These are phyloP conservation scores for Gautieria morchelliformis DNA, from an alignment of 768 basidiomycete species.

Conservation along the genomic window DNA sequence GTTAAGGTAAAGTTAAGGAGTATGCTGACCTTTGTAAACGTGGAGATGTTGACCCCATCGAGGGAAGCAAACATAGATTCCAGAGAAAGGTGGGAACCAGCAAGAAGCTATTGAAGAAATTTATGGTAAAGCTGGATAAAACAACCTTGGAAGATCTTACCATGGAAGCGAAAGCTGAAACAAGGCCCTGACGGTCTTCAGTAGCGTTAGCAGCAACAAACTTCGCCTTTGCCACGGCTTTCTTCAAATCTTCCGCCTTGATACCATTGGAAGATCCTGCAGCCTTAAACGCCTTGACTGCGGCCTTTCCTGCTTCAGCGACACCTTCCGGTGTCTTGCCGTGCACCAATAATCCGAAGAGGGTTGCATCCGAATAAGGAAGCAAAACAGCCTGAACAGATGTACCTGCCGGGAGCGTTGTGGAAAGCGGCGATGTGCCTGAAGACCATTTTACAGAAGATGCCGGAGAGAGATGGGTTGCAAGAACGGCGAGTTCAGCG, in stretches of 20 bases:
- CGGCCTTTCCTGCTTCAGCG: conserved; percentile 57
- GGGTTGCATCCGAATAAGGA: conserved; percentile 85
- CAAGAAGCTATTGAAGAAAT: conserved; percentile 43
- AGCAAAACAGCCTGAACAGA: conserved; percentile 68
- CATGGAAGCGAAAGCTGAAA: conserved; percentile 53
- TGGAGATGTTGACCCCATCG: conserved; percentile 55
- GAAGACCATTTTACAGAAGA: conserved; percentile 83
- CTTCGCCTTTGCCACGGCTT: conserved; percentile 81
- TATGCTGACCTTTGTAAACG: conserved; percentile 56
- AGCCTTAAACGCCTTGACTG: conserved; percentile 54
- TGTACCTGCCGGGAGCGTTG: conserved; percentile 46
- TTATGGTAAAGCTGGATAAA: neutral
- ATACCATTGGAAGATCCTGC: conserved; percentile 24
- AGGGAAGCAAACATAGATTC: conserved; percentile 57
- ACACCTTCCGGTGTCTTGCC: conserved; percentile 54
- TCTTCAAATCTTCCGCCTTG: conserved; percentile 62
- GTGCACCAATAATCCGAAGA: conserved; percentile 78
- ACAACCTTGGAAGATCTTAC: conserved; percentile 29
- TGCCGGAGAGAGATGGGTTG: conserved; percentile 69
- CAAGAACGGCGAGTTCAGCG: conserved; percentile 69
- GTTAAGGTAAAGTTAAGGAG: neutral
- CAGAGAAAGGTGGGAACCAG: conserved; percentile 44
- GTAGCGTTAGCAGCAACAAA: conserved; percentile 63
- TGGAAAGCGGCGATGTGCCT: conserved; percentile 59
- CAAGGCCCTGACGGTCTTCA: conserved; percentile 63